Evolutionary conservation across 345 rosid species (phyloP).

Genomic region (Hibiscus syriacus): DNA sequence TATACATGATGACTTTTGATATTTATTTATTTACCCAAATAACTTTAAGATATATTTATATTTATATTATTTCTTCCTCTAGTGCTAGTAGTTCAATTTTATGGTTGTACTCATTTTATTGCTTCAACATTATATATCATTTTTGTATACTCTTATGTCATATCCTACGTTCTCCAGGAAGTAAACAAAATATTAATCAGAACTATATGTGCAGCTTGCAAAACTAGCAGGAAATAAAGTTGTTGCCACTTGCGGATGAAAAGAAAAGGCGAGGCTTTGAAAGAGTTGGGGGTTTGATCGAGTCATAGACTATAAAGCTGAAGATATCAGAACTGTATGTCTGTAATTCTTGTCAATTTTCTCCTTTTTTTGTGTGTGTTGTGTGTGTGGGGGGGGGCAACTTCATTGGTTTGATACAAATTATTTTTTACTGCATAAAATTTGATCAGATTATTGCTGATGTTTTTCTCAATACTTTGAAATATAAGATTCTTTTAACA

Average conservation of each 20-base stretch:
- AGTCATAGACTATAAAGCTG: slow-evolving; percentile 78
- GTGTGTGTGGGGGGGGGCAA: not conserved
- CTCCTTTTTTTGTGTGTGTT: not conserved
- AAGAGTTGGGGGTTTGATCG: slow-evolving; percentile 80
- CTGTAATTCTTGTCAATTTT: slow-evolving; percentile 2
- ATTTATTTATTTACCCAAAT: not conserved
- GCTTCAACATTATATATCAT: not conserved
- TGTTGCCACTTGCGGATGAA: slow-evolving; percentile 91
- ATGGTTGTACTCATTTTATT: not conserved
- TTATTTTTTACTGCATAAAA: too few relatives aligned
- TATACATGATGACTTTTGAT: not conserved
- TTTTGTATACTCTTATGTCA: not conserved
- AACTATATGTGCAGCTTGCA: slow-evolving; percentile 36
- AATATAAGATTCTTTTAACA: not conserved
- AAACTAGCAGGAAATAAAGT: slow-evolving; percentile 80
- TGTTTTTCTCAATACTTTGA: too few relatives aligned
- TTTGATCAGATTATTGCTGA: too few relatives aligned
- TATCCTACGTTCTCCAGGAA: not conserved
- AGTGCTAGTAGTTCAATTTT: not conserved
- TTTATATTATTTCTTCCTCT: not conserved
- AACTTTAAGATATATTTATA: not conserved
- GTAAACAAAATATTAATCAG: not conserved
- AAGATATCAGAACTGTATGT: slow-evolving; percentile 74
- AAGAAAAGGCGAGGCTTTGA: slow-evolving; percentile 76
- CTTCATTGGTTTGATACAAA: too few relatives aligned